These are phyloP conservation scores for Russula griseocarnosa DNA, from an alignment of 768 basidiomycete species.

Conservation along the genomic window DNA sequence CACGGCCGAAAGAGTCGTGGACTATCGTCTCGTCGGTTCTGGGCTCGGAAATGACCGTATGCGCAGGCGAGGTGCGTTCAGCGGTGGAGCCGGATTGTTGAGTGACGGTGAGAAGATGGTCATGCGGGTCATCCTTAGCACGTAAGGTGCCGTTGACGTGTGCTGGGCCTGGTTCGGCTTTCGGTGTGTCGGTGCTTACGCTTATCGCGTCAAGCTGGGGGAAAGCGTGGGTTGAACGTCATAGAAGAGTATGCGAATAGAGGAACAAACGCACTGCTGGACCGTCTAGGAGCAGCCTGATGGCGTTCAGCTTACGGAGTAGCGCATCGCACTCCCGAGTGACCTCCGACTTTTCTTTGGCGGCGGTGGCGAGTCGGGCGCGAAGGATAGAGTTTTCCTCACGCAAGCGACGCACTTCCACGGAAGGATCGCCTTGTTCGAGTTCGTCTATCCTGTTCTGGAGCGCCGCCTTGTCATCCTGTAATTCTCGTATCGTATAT, in stretches of 20 bases:
- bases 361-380: constrained; percentile 10
- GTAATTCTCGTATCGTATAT: constrained; percentile 27
- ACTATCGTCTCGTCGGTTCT: constrained; percentile 14
- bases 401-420: constrained; percentile 19
- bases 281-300: constrained; percentile 15
- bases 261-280: neutral
- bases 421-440: constrained; percentile 33
- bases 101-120: neutral
- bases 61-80: neutral
- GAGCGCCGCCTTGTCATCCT: constrained; percentile 31
- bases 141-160: neutral
- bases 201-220: neutral
- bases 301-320: constrained; percentile 14
- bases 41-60: constrained; percentile 13
- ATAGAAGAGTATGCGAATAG: neutral
- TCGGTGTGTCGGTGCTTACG: neutral
- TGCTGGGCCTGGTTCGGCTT: neutral
- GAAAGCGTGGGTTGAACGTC: too few species aligned
- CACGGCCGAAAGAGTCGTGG: constrained; percentile 17
- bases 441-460: constrained; percentile 38
- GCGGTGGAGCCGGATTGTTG: neutral
- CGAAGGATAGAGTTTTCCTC: constrained; percentile 23
- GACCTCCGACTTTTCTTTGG: constrained; percentile 15
- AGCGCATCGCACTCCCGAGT: constrained; percentile 21
- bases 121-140: neutral